These are phyloP conservation scores for Sphagnum contortum DNA, from an alignment of 225 moss, liverwort and hornwort species.

Conservation along the genomic window DNA sequence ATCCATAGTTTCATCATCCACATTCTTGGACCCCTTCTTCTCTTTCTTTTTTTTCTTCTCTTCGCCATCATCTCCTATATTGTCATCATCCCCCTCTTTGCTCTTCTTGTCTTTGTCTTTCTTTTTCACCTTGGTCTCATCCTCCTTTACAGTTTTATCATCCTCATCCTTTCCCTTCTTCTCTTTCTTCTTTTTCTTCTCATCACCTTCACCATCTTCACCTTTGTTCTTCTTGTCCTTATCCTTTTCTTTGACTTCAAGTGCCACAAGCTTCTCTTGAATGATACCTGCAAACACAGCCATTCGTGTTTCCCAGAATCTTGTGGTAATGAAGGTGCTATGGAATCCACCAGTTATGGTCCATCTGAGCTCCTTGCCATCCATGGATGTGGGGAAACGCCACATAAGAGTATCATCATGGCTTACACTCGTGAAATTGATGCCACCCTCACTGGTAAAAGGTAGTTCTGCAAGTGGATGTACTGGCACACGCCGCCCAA, in stretches of 20 bases:
- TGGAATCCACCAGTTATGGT: constrained; percentile 4
- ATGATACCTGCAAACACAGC: constrained; percentile 1
- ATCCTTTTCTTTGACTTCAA: neutral
- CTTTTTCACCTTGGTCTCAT: neutral
- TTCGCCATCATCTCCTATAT: constrained; percentile 1
- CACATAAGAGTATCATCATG: constrained; percentile 8
- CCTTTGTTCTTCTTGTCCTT: neutral
- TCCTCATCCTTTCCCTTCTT: constrained; percentile 6
- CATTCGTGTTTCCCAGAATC: constrained; percentile 11
- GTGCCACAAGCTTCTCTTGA: constrained; percentile 3
- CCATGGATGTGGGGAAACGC: constrained; percentile 7
- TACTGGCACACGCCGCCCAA: constrained; percentile 23
- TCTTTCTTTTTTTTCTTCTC: constrained; percentile 5
- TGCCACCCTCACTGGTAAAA: constrained; percentile 38
- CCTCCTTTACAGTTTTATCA: neutral
- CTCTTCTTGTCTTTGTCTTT: constrained; percentile 1
- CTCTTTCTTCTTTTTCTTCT: constrained; percentile 5
- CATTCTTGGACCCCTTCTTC: neutral
- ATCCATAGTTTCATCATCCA: neutral
- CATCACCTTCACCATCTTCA: neutral
- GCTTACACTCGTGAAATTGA: constrained; percentile 24
- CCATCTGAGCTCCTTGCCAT: constrained; percentile 6
- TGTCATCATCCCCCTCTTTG: neutral
- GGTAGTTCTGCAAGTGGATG: constrained; percentile 42
- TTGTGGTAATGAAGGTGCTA: constrained; percentile 5